phyloP scores from a whole-genome alignment of 2,329 filamentous ascomycete genomes.

The Colletotrichum spaethianum region DNA sequence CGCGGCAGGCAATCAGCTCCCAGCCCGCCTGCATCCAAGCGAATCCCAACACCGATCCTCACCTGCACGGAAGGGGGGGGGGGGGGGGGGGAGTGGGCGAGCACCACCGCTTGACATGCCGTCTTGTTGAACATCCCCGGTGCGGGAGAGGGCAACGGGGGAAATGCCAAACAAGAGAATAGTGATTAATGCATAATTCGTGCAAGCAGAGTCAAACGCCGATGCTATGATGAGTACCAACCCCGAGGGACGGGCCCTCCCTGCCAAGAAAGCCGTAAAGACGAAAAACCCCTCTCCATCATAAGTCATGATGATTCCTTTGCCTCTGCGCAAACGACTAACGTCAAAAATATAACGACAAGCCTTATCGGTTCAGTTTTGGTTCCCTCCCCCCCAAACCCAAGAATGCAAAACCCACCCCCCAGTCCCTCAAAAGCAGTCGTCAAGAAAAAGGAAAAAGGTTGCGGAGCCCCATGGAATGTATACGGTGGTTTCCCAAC shows the following conservation, averaged over 20 bases:
- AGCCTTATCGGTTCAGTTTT: not conserved
- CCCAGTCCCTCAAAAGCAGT: not conserved
- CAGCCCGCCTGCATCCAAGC: not conserved
- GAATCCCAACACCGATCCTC: not conserved
- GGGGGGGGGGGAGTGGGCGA: no score
- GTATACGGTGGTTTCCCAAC: not conserved
- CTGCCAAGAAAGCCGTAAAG: constrained; percentile 30
- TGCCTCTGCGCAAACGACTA: constrained; percentile 2
- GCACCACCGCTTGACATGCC: not conserved
- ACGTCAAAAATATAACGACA: constrained; percentile 9
- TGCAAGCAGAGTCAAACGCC: constrained; percentile 34
- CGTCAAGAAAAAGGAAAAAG: not conserved
- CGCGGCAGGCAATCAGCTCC: not conserved
- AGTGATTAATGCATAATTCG: not conserved
- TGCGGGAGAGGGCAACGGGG: not conserved
- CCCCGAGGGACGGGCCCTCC: constrained; percentile 24
- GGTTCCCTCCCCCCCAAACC: constrained; percentile 16
- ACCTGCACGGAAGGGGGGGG: not conserved
- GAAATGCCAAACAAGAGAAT: not conserved
- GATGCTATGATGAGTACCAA: constrained; percentile 41
- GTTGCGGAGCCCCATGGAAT: not conserved
- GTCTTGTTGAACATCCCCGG: not conserved
- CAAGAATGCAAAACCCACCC: constrained; percentile 17
- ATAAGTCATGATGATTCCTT: constrained; percentile 37
- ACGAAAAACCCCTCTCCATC: constrained; percentile 22